phyloP scores from a whole-genome alignment of 2,329 filamentous ascomycete genomes.

The Monilinia vaccinii-corymbosi region DNA sequence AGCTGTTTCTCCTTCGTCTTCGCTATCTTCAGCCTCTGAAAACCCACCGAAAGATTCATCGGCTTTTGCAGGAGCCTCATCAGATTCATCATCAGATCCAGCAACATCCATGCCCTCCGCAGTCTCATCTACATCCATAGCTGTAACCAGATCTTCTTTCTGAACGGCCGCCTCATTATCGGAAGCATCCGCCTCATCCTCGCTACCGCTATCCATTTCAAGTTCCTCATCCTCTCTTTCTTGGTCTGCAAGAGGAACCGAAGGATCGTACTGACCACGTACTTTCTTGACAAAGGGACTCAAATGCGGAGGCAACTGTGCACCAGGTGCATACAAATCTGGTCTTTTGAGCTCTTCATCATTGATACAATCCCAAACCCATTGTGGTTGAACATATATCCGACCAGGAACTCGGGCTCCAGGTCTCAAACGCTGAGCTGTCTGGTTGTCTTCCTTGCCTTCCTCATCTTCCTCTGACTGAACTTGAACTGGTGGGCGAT shows the following conservation, averaged over 20 bases:
- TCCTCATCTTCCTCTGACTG: constrained; percentile 35
- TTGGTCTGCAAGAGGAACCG: constrained; percentile 74
- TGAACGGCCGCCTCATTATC: constrained; percentile 40
- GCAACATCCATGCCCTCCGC: constrained; percentile 29
- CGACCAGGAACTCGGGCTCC: constrained; percentile 81
- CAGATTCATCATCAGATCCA: constrained; percentile 31
- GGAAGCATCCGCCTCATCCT: constrained; percentile 32
- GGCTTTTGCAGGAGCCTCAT: constrained; percentile 30
- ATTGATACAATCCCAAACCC: constrained; percentile 97
- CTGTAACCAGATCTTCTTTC: constrained; percentile 31
- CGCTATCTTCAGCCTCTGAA: constrained; percentile 37
- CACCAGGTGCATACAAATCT: constrained; percentile 82
- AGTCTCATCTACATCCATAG: constrained; percentile 26
- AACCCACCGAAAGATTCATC: constrained; percentile 28
- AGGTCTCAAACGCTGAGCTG: constrained; percentile 44
- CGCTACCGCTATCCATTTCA: constrained; percentile 49
- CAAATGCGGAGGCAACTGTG: constrained; percentile 83
- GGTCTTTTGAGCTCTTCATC: constrained; percentile 79
- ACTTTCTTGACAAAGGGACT: constrained; percentile 90
- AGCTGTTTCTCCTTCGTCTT: constrained; percentile 51
- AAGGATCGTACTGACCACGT: constrained; percentile 86
- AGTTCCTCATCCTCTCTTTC: constrained; percentile 80
- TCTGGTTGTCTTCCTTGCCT: constrained; percentile 52
- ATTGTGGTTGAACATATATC: constrained; percentile 92
- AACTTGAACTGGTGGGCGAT: constrained; percentile 68